Base-by-base conservation (phyloP, 345 rosid species). In the Linum trigynum region DNA sequence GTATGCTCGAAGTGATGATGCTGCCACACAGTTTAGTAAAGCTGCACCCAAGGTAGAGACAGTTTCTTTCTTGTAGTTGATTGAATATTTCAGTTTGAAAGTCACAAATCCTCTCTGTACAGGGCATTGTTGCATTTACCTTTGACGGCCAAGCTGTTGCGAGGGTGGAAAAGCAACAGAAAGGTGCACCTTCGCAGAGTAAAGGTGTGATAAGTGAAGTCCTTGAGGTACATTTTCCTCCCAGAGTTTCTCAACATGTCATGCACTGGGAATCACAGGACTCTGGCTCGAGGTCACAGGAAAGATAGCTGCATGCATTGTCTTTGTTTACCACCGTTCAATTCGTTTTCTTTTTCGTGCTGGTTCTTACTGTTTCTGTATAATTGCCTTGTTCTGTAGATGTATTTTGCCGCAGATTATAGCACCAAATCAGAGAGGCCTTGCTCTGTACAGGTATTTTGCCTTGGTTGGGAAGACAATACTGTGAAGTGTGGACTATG, bases 101-200 rank as follows among this genome's bases (percentile, higher is more conserved):
- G n/a, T 66, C 65, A 59, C 65, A 42, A 23, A 23, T 69, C 12
- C 70, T 66, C 48, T 72, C 2, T 39, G 16, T 77, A 80, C 75
- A 90, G 98, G 97, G 97, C 50, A 87, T 92, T 68, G 91, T 92
- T 76, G 96, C 97, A 66, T 85, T 92, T 77, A 87, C 98, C 60
- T 88, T 90, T 79, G 94, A 85, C 71, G 98, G 90, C 69, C 91
- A 86, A 71, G 83, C 86, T 71, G 91, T 84, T 76, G 85, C 84
- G 65, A 90, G 87, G 69, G 80, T 84, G 82, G 90, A 88, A 77
- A 87, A 78, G 67, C 91, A 82, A 58, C 86, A 81, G 71, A 76
- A 80, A 75, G 90, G 91, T 50, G 90, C 72, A 63, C 76, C 81
- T 72, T 85, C 90, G 7, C 95, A 85, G 65, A 86, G 96, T 77